Percentiles rank a stretch among this genome's conserved stretches.
phyloP scores from a whole-genome alignment of 805 yeast genomes.

The Saturnispora halmiae region DNA sequence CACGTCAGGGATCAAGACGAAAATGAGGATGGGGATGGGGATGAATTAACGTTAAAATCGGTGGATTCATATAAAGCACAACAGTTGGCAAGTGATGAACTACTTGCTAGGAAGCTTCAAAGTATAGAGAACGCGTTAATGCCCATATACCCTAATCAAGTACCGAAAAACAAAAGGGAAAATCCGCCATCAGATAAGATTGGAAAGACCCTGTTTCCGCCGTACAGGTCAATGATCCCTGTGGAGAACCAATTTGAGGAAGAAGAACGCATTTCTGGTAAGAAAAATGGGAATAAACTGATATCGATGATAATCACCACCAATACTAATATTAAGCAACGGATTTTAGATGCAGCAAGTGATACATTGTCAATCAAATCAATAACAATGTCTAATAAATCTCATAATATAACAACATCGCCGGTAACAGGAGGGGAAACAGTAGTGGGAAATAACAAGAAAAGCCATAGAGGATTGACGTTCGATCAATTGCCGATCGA shows the following conservation, averaged over 20 bases:
- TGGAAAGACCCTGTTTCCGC: conserved; percentile 33
- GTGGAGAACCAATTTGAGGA: conserved; percentile 27
- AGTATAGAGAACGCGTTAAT: not conserved
- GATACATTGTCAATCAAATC: conserved; percentile 34
- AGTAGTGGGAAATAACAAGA: conserved; percentile 4
- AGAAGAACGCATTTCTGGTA: no score
- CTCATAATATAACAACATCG: conserved; percentile 8
- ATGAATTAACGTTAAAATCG: not conserved
- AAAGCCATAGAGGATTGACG: conserved; percentile 6
- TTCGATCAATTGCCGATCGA: conserved; percentile 35
- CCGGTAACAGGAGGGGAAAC: no score
- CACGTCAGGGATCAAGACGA: not conserved
- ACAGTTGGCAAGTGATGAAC: not conserved
- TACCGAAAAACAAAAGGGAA: not conserved
- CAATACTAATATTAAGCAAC: conserved; percentile 21
- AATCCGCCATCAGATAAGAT: conserved; percentile 12
- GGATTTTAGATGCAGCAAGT: conserved; percentile 34
- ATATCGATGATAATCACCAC: conserved; percentile 35
- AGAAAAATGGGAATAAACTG: conserved; percentile 10
- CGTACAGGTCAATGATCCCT: conserved; percentile 43
- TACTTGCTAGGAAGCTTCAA: not conserved
- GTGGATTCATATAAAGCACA: not conserved
- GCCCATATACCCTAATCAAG: not conserved
- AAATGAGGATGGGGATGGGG: not conserved
- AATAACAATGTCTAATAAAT: conserved; percentile 14